Percentiles rank a stretch among this genome's conserved stretches.
These are phyloP conservation scores for Chaetomium strumarium DNA, from an alignment of 2,329 filamentous ascomycete species.

Conservation along the genomic window DNA sequence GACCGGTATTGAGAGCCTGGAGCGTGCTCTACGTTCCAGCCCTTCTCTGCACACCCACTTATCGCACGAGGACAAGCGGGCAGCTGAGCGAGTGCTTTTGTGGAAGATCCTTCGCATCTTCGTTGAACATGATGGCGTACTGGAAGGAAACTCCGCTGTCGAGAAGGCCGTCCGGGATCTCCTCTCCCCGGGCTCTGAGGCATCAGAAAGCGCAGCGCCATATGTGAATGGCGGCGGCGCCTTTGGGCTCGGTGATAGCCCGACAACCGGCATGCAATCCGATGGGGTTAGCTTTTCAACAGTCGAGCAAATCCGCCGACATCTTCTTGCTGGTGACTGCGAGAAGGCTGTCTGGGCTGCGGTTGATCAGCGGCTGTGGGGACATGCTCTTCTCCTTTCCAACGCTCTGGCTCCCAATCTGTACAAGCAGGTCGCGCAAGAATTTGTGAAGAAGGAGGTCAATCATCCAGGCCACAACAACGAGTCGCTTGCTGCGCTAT, in stretches of 20 bases:
- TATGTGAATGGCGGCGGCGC: constrained; percentile 25
- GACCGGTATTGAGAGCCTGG: constrained; percentile 67
- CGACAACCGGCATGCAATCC: constrained; percentile 26
- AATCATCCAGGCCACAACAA: constrained; percentile 74
- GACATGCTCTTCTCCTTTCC: constrained; percentile 88
- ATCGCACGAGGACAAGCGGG: constrained; percentile 60
- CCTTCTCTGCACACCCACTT: constrained; percentile 44
- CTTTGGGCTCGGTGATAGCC: constrained; percentile 19
- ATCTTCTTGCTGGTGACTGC: constrained; percentile 72
- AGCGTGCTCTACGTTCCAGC: constrained; percentile 50
- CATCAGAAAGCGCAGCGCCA: constrained; percentile 23
- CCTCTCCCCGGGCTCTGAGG: constrained; percentile 54
- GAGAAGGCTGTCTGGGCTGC: constrained; percentile 92
- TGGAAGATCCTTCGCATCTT: constrained; percentile 82
- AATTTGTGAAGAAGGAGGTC: constrained; percentile 93
- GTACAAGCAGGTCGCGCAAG: constrained; percentile 89
- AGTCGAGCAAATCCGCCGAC: constrained; percentile 65
- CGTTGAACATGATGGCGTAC: constrained; percentile 75
- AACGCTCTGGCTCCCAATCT: constrained; percentile 70
- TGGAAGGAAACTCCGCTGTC: constrained; percentile 67
- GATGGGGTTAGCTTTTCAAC: constrained; percentile 66
- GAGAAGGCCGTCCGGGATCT: constrained; percentile 70
- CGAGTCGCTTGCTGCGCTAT: constrained; percentile 83
- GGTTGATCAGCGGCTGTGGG: constrained; percentile 91
- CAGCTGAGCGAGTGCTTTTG: constrained; percentile 72